These are phyloP conservation scores for Parathielavia hyrcaniae DNA, from an alignment of 495 filamentous ascomycete genomes.

Conservation along the genomic window DNA sequence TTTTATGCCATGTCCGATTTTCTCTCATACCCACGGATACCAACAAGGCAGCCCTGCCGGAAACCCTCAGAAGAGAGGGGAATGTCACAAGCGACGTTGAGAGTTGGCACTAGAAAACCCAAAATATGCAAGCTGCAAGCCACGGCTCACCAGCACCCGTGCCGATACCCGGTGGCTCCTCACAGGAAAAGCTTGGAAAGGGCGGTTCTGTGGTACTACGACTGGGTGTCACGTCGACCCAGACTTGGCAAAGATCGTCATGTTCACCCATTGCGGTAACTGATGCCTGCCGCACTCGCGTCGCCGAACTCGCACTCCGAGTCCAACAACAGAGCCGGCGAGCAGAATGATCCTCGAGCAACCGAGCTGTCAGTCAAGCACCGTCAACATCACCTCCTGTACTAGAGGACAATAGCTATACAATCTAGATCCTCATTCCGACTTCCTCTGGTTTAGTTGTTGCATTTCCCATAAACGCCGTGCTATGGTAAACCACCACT, in stretches of 20 bases:
- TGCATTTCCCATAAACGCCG: conserved; percentile 23
- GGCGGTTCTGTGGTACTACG: too few relatives aligned
- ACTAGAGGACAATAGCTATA: too few relatives aligned
- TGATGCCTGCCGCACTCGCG: too few relatives aligned
- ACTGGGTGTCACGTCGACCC: conserved; percentile 2
- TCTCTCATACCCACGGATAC: too few relatives aligned
- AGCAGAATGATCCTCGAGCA: neutral
- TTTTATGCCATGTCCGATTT: too few relatives aligned
- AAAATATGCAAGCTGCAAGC: neutral
- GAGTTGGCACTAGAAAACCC: too few relatives aligned
- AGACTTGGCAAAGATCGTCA: conserved; percentile 21
- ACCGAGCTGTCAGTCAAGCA: neutral
- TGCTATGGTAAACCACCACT: conserved; percentile 23
- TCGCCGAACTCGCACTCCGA: conserved; percentile 4
- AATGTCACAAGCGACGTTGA: too few relatives aligned
- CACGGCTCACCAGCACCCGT: neutral
- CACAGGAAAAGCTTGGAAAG: conserved; percentile 1
- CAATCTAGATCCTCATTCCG: too few relatives aligned
- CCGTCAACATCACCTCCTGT: neutral
- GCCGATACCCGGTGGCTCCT: conserved; percentile 11
- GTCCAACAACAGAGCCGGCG: neutral
- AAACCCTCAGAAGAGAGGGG: too few relatives aligned
- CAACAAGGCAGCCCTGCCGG: too few relatives aligned
- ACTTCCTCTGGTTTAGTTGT: neutral
- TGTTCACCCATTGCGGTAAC: too few relatives aligned